Base-by-base conservation (phyloP, 2,329 filamentous ascomycete genomes). In the Botryotinia convoluta region DNA sequence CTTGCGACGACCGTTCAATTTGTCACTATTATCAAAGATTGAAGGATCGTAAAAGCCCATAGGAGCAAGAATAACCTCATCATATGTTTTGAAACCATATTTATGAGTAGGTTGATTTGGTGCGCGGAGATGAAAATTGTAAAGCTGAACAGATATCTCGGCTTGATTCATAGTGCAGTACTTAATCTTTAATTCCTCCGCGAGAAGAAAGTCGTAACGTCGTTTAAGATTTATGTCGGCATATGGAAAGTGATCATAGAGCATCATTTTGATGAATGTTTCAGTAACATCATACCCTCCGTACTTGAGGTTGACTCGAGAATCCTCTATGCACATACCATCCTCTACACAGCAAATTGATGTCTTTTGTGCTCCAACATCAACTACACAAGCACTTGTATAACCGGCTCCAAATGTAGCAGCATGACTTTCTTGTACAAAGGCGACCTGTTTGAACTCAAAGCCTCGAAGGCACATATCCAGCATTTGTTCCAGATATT, bases 281-380 rank as follows among this genome's bases (percentile, higher is more conserved):
- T 97, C 94, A 0, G 96, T 98, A 54, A 98, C 92, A 82, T 99
- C 96, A 79, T 88, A 91, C 1, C 96, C 96, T 69, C 96, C 96
- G 79, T 92, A 97, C 82, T 99, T 98, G 76, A 99, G 85, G 81
- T 98, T 98, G 81, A 99, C 89, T 26, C 96, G 90, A 26, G 96
- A 99, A 80, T 98, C 95, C 76, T 98, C 96, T 39, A 97, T 88
- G 80, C 93, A 94, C 83, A 99, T 92, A 2, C 96, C 96, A 82
- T 99, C 96, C 79, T 99, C 96, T 18, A 99, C 95, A 78, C 96
- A 99, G 75, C 95, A 95, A 45, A 99, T 92, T 0, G 96, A 97
- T 1, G 96, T 98, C 86, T 99, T 99, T 81, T 98, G 94, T 0
- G 96, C 95, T 20, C 96, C 96, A 73, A 99, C 92, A 81, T 99